These are phyloP conservation scores for Crataegus laevigata DNA, from an alignment of 306 rosid species.

Conservation along the genomic window DNA sequence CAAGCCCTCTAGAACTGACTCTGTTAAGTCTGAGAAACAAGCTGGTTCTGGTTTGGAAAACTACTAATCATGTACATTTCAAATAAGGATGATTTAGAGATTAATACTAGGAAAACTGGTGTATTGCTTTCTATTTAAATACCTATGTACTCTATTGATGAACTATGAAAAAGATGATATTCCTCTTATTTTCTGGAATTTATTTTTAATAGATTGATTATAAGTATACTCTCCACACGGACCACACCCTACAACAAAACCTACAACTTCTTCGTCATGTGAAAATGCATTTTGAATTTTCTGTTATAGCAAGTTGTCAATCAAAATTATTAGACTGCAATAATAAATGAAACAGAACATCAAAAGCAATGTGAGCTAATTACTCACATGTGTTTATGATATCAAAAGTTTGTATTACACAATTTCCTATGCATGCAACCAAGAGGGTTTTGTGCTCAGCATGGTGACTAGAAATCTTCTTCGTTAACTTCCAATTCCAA, in stretches of 20 bases:
- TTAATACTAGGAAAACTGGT: background rate
- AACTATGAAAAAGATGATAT: background rate
- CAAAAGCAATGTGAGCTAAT: background rate
- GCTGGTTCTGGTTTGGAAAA: background rate
- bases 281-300: background rate
- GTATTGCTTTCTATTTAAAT: background rate
- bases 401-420: background rate
- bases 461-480: background rate
- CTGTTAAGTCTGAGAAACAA: background rate
- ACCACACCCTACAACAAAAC: background rate
- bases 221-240: background rate
- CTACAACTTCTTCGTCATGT: background rate
- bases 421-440: slow-evolving; percentile 12
- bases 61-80: background rate
- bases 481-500: background rate
- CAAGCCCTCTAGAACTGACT: background rate
- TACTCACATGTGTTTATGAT: background rate
- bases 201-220: background rate
- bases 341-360: background rate
- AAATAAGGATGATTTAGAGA: background rate
- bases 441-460: background rate
- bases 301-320: background rate
- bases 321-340: background rate
- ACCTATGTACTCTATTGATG: background rate
- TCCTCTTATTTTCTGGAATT: background rate